phyloP scores from a whole-genome alignment of 352 stramenopile species.

The Phytophthora sp. region DNA sequence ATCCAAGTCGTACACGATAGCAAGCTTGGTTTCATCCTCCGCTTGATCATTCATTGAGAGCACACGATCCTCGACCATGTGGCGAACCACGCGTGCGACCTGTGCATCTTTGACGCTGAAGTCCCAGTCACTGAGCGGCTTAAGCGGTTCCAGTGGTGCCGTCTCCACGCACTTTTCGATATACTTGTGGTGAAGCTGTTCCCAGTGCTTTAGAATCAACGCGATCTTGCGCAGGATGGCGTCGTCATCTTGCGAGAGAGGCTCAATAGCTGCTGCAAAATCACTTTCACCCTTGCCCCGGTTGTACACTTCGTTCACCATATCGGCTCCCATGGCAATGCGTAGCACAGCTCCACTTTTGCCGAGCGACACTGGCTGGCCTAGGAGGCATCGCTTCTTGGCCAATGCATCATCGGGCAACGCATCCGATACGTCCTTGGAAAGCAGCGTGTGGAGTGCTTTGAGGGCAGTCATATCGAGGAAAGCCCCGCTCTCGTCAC shows the following conservation, averaged over 20 bases:
- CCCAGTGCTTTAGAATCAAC: constrained; percentile 75
- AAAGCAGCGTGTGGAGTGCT: constrained; percentile 70
- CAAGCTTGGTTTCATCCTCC: constrained; percentile 60
- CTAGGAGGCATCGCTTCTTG: constrained; percentile 74
- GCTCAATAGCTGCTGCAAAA: constrained; percentile 37
- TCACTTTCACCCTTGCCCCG: constrained; percentile 39
- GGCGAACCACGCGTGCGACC: constrained; percentile 64
- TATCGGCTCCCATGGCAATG: constrained; percentile 89
- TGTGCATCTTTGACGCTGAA: constrained; percentile 74
- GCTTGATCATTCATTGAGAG: constrained; percentile 33
- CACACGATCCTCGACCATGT: constrained; percentile 58
- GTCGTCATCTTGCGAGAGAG: constrained; percentile 60
- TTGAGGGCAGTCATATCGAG: constrained; percentile 61
- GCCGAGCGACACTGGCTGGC: constrained; percentile 82
- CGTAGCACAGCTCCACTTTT: constrained; percentile 76
- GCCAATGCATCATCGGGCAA: constrained; percentile 50
- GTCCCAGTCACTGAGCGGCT: constrained; percentile 73
- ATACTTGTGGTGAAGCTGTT: constrained; percentile 62
- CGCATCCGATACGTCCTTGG: constrained; percentile 68
- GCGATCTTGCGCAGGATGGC: constrained; percentile 69
- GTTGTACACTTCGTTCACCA: constrained; percentile 78
- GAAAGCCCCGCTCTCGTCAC: constrained; percentile 42
- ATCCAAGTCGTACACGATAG: constrained; percentile 86
- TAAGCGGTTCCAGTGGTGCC: constrained; percentile 44
- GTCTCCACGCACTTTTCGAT: constrained; percentile 56